These are phyloP conservation scores for Fagopyrum homotropicum DNA, from an alignment of 148 eudicot genomes.

Conservation along the genomic window DNA sequence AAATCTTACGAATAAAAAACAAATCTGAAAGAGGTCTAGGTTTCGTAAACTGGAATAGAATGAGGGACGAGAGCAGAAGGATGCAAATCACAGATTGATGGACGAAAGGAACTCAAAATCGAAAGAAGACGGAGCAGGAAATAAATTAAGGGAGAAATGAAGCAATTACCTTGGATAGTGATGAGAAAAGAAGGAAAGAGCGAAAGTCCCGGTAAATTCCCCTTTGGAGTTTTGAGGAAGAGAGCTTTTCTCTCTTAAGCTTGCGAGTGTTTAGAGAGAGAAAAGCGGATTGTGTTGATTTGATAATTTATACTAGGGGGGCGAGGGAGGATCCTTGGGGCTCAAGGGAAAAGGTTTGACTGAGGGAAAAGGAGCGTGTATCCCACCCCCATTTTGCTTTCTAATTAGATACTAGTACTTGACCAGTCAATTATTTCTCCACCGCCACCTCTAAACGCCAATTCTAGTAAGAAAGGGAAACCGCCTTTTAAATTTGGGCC, in stretches of 20 bases:
- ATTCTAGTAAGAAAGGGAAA: not conserved
- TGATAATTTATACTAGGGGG: not conserved
- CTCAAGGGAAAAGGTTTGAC: not conserved
- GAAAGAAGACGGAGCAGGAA: not conserved
- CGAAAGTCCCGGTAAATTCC: not conserved
- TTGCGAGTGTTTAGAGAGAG: not conserved
- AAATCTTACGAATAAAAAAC: not conserved
- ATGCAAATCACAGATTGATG: not conserved
- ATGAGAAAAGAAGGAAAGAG: not conserved
- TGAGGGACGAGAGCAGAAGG: not conserved
- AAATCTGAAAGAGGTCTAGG: not conserved
- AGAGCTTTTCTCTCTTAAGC: conserved; percentile 6
- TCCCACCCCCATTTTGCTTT: not conserved
- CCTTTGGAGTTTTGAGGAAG: not conserved
- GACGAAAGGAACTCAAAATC: not conserved
- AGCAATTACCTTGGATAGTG: conserved; percentile 6
- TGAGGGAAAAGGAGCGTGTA: not conserved
- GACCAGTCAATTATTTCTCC: not conserved
- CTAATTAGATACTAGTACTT: too few relatives aligned
- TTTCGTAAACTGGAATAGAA: not conserved
- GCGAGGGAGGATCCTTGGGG: not conserved
- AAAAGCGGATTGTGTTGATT: not conserved
- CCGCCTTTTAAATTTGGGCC: not conserved
- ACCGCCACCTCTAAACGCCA: not conserved
- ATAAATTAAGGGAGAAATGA: not conserved